Base-by-base conservation (phyloP, 805 yeast species). In the Kregervanrija delftensis region DNA sequence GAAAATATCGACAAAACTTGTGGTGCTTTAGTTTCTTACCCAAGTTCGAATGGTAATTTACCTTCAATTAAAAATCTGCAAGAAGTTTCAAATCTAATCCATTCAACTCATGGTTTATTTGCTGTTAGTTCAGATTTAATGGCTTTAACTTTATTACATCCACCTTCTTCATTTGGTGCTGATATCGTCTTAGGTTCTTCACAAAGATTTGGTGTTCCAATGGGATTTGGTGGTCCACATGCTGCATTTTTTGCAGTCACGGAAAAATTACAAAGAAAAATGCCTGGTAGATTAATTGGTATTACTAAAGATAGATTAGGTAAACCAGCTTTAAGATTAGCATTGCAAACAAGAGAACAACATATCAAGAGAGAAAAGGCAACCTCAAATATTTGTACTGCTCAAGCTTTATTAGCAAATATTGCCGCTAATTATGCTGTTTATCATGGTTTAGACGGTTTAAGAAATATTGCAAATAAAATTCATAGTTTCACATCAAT, bases 151-250 rank as follows among this genome's bases (percentile, higher is more conserved):
- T 63, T 93, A 36, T 67, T 91, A 48, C 80, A 83, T 55, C 86
- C 97, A 13, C 99, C 99, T 3, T 70, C 84, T 14, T 73, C 77
- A 35, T 86, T 85, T 57, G 89, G 88, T 44, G 98, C 98, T 37
- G 99, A 93, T 63, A 84, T 93, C 41, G 96, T 84, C 2, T 70
- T 93, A 38, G 99, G 99, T 40, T 79, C 89, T 8, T 76, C 97
- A 4, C 99, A 93, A 72, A 76, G 99, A 64, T 88, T 93, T 56
- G 99, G 99, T 58, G 97, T 91, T 35, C 98, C 99, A 44, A 77
- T 91, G 71, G 99, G 98, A 6, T 93, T 81, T 61, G 99, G 99
- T 59, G 99, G 99, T 15, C 99, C 99, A 3, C 99, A 93, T 64
- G 98, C 99, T 39, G 99, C 96, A 0, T 93, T 87, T 68, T 90